phyloP scores from a whole-genome alignment of 345 rosid genomes.

The Salix suchowensis region DNA sequence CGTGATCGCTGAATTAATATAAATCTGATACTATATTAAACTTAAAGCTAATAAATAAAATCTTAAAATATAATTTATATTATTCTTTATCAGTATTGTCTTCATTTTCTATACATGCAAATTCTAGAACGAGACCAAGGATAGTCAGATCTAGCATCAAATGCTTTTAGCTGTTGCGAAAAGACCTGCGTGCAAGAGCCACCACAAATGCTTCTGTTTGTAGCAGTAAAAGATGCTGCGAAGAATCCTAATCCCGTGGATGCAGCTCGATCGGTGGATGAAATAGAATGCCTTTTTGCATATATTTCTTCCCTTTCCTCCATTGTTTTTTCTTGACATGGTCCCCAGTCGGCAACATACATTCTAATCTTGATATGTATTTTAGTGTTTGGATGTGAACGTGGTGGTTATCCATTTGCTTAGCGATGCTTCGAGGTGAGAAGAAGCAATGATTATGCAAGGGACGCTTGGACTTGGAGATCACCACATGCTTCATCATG shows the following conservation, averaged over 20 bases:
- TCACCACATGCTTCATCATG: constrained; percentile 20
- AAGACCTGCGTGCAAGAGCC: not conserved
- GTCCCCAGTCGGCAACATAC: not conserved
- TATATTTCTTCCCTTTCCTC: not conserved
- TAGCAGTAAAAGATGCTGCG: not conserved
- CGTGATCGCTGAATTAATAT: too few species aligned
- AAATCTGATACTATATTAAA: accelerated
- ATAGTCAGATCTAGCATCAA: not conserved
- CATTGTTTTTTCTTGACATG: not conserved
- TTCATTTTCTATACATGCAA: not conserved
- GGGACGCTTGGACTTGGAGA: constrained; percentile 29
- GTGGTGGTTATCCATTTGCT: not conserved
- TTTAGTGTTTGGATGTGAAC: not conserved
- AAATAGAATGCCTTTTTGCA: not conserved
- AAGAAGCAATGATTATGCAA: constrained; percentile 11
- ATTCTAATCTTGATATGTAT: not conserved
- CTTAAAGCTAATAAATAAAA: too few species aligned
- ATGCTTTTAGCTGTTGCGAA: not conserved
- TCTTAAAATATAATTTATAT: too few species aligned
- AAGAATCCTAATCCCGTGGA: not conserved
- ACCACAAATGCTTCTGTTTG: not conserved
- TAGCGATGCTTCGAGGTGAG: not conserved
- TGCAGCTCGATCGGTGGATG: not conserved
- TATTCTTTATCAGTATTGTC: too few species aligned
- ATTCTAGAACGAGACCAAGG: not conserved